Conservation (phyloP, 1,284 basidiomycete species). For the Neolentinus lepideus region DNA sequence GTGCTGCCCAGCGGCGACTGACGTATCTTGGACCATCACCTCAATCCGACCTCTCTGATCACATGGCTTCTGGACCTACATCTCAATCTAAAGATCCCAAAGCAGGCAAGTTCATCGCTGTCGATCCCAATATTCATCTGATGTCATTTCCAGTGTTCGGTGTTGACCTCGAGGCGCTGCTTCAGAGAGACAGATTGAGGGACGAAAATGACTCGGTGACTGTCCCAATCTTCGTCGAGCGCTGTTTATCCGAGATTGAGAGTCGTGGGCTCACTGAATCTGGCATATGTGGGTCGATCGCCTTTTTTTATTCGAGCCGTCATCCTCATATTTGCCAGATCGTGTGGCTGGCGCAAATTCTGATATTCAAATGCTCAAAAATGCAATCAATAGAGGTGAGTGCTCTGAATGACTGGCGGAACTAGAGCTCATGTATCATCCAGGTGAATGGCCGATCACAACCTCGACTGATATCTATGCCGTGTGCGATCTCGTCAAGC, state of each 20-base stretch:
- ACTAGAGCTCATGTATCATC: constrained; percentile 3
- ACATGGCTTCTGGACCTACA: constrained; percentile 46
- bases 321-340: constrained; percentile 32
- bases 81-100: constrained; percentile 44
- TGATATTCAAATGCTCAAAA: constrained; percentile 60
- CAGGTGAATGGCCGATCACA: constrained; percentile 55
- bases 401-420: not conserved
- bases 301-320: not conserved
- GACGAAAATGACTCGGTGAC: constrained; percentile 43
- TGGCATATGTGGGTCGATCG: constrained; percentile 78
- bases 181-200: constrained; percentile 54
- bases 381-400: constrained; percentile 65
- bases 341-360: constrained; percentile 75
- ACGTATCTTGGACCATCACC: constrained; percentile 72
- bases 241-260: constrained; percentile 66
- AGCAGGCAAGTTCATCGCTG: constrained; percentile 42
- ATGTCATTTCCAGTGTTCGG: constrained; percentile 56
- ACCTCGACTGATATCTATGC: constrained; percentile 67
- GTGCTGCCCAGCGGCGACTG: constrained; percentile 67
- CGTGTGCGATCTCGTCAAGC: constrained; percentile 74
- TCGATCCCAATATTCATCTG: not conserved
- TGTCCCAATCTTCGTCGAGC: constrained; percentile 58
- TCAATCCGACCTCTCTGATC: constrained; percentile 63
- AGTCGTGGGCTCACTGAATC: constrained; percentile 67
- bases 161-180: constrained; percentile 60